phyloP scores from a whole-genome alignment of 73 alveolate species.

The Effrenium voratum region DNA sequence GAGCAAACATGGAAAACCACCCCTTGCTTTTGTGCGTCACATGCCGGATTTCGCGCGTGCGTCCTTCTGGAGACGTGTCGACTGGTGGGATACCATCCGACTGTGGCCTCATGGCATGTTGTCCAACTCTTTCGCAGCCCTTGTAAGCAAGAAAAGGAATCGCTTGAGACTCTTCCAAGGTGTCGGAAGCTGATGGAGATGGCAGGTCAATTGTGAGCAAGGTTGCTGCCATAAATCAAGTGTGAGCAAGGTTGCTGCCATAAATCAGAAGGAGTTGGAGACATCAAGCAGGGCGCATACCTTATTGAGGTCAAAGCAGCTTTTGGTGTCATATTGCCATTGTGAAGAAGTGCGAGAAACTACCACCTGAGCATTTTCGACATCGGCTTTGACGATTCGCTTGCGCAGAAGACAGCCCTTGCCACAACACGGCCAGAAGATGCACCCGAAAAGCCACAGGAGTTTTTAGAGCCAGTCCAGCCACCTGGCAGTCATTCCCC shows the following conservation, averaged over 20 bases:
- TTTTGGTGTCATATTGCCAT: not conserved
- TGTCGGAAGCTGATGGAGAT: slow-evolving; percentile 2
- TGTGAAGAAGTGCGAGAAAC: slow-evolving; percentile 52
- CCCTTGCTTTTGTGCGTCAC: too few species aligned
- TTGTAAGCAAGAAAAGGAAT: not conserved
- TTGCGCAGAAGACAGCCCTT: slow-evolving; percentile 4
- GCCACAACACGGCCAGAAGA: slow-evolving; percentile 17
- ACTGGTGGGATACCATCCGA: not conserved
- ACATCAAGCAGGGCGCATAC: slow-evolving; percentile 23
- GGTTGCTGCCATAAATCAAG: slow-evolving; percentile 11
- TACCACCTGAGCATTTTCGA: slow-evolving; percentile 46
- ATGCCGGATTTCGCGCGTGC: too few species aligned
- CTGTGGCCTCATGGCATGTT: slow-evolving; percentile 60
- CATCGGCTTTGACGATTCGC: slow-evolving; percentile 53
- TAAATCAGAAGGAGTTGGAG: not conserved
- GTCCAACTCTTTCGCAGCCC: slow-evolving; percentile 16
- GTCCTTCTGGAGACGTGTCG: slow-evolving; percentile 16
- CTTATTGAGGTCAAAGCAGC: slow-evolving; percentile 35
- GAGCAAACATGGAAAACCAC: too few species aligned
- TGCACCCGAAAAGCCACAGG: slow-evolving; percentile 10
- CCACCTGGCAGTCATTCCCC: slow-evolving; percentile 15
- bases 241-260: slow-evolving; percentile 28
- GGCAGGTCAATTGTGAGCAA: slow-evolving; percentile 12
- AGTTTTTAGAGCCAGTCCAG: slow-evolving; percentile 7
- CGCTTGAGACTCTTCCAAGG: slow-evolving; percentile 34